A percentile compares a stretch with the other conserved stretches of the same genome.
Evolutionary conservation across 345 rosid species (phyloP).

Genomic region (Eucalyptus cladocalyx): DNA sequence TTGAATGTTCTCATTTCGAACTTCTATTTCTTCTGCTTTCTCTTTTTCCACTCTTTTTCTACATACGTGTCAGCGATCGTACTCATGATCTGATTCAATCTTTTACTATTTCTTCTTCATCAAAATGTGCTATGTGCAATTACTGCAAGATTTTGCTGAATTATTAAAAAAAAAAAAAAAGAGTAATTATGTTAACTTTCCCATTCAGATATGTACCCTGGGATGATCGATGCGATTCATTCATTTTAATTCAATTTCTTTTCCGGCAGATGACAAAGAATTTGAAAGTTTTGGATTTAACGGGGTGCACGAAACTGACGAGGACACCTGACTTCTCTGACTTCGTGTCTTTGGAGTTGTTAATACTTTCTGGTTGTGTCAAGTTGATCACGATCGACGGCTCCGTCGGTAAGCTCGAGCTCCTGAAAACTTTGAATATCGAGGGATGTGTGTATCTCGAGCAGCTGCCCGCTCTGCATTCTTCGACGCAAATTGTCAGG

Average conservation of each 20-base stretch:
- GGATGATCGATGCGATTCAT: neutral
- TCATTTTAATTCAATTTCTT: neutral
- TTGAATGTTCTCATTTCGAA: too few species aligned
- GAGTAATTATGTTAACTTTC: neutral
- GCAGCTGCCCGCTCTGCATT: neutral
- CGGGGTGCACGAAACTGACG: accelerated
- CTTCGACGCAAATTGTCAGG: neutral
- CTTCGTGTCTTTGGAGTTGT: neutral
- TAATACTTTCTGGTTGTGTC: neutral
- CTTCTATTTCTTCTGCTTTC: too few species aligned
- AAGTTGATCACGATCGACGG: neutral
- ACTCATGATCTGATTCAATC: too few species aligned
- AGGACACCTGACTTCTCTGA: neutral
- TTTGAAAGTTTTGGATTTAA: neutral
- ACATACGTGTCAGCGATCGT: too few species aligned
- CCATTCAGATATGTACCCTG: neutral
- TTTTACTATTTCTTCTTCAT: too few species aligned
- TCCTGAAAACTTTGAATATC: neutral
- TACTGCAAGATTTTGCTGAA: neutral
- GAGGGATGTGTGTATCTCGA: neutral
- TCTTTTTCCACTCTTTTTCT: too few species aligned
- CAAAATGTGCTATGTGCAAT: too few species aligned
- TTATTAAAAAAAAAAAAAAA: too few species aligned
- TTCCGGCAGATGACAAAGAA: neutral
- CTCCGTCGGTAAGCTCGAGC: neutral